These are phyloP conservation scores for Pisolithus marmoratus DNA, from an alignment of 768 basidiomycete species.

Conservation along the genomic window DNA sequence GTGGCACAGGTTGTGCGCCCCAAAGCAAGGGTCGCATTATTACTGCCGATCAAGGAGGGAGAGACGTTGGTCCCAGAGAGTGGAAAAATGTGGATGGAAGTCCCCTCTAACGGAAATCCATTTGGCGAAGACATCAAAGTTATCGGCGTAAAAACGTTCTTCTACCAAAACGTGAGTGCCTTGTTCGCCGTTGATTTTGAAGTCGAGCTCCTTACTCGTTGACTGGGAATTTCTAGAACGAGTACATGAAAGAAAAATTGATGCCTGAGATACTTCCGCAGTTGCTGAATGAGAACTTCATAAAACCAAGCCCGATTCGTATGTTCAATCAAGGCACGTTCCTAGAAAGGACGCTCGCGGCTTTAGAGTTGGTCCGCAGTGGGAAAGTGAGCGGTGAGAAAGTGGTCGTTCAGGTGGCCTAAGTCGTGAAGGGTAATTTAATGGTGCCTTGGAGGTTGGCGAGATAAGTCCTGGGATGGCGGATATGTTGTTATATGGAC, in stretches of 20 bases:
- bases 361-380: constrained; percentile 39
- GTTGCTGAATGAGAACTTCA: constrained; percentile 32
- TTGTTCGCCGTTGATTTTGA: background rate
- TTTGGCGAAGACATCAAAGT: constrained; percentile 34
- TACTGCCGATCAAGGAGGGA: constrained; percentile 45
- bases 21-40: constrained; percentile 35
- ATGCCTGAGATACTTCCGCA: constrained; percentile 42
- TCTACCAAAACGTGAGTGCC: constrained; percentile 34
- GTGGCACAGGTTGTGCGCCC: constrained; percentile 35
- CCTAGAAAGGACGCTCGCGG: constrained; percentile 36
- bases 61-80: constrained; percentile 28
- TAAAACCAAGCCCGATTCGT: constrained; percentile 37
- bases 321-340: constrained; percentile 39
- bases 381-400: constrained; percentile 49
- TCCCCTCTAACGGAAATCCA: constrained; percentile 32
- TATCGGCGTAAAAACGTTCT: constrained; percentile 37
- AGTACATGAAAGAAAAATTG: constrained; percentile 36
- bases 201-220: background rate
- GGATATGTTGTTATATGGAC: too few relatives aligned
- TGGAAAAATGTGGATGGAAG: constrained; percentile 23
- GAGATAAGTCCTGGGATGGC: too few relatives aligned
- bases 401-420: constrained; percentile 35
- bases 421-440: background rate
- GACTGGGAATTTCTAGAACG: constrained; percentile 26
- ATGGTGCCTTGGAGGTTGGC: background rate